A percentile compares a stretch with the other conserved stretches of the same genome.
Evolutionary conservation across 1,284 basidiomycete genomes (phyloP).

Genomic region (Athelia psychrophila): DNA sequence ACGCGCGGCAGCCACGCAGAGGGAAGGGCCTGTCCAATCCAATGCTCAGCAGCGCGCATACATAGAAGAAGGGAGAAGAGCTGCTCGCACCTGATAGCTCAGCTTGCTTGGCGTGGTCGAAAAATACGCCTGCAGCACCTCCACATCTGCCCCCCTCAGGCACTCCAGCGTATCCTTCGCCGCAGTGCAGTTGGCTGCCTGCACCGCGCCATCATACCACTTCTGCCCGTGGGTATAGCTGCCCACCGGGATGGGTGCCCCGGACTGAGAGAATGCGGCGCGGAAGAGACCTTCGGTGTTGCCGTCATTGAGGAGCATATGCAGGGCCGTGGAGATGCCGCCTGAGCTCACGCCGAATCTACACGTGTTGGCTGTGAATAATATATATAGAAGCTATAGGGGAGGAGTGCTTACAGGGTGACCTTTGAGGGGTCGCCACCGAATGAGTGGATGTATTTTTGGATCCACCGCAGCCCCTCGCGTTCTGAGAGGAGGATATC

Average conservation of each 20-base stretch:
- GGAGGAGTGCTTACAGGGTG: conserved; percentile 23
- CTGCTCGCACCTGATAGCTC: conserved; percentile 22
- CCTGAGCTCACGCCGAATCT: conserved; percentile 8
- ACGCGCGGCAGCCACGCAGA: conserved; percentile 34
- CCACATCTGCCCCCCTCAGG: conserved; percentile 29
- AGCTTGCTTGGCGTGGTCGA: conserved; percentile 23
- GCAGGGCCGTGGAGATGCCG: conserved; percentile 15
- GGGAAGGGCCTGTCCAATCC: conserved; percentile 6
- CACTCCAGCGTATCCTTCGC: conserved; percentile 35
- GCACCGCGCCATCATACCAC: conserved; percentile 31
- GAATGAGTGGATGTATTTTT: conserved; percentile 40
- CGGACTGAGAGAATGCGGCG: conserved; percentile 34
- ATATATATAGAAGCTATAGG: conserved; percentile 2
- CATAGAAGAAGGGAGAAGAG: not conserved
- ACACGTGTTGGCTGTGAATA: not conserved
- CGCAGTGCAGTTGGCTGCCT: conserved; percentile 24
- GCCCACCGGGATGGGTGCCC: conserved; percentile 27
- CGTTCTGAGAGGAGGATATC: conserved; percentile 16
- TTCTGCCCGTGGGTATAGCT: conserved; percentile 26
- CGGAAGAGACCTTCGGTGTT: conserved; percentile 29
- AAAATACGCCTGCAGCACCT: conserved; percentile 26
- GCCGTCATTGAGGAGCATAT: conserved; percentile 28
- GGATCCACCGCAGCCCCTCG: conserved; percentile 42
- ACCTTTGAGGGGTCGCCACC: conserved; percentile 38
- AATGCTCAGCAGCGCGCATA: not conserved